phyloP scores from a whole-genome alignment of 73 alveolate species.

The Stentor roeselii region DNA sequence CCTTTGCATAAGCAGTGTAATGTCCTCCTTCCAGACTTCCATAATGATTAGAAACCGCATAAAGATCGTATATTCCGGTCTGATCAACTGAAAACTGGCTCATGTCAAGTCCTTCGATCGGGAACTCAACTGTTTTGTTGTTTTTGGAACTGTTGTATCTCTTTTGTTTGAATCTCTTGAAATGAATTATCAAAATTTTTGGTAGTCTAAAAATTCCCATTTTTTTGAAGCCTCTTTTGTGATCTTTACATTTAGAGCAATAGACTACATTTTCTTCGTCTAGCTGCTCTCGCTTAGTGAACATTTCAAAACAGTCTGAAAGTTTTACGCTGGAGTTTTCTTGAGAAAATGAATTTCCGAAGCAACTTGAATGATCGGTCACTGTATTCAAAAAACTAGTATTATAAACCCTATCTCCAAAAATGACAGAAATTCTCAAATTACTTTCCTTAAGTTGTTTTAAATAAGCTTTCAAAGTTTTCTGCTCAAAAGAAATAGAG shows the following conservation, averaged over 20 bases:
- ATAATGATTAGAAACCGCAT: constrained; percentile 80
- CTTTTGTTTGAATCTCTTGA: constrained; percentile 75
- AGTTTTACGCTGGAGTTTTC: not conserved
- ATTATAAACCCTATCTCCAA: not conserved
- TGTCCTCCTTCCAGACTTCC: constrained; percentile 80
- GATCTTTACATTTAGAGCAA: constrained; percentile 82
- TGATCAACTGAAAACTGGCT: constrained; percentile 28
- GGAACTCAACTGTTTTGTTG: constrained; percentile 62
- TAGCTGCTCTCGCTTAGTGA: constrained; percentile 50
- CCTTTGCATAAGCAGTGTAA: constrained; percentile 70
- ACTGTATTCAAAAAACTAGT: not conserved
- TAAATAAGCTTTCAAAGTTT: too few relatives aligned
- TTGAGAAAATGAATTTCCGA: not conserved
- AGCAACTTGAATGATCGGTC: not conserved
- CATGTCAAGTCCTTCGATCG: constrained; percentile 46
- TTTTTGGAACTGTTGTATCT: constrained; percentile 53
- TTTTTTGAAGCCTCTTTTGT: constrained; percentile 62
- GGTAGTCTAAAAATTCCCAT: constrained; percentile 90
- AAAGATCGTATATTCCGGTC: constrained; percentile 62
- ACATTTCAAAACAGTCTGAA: constrained; percentile 7
- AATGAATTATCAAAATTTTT: constrained; percentile 75
- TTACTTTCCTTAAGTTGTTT: not conserved
- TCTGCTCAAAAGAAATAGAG: not conserved
- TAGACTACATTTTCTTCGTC: constrained; percentile 77
- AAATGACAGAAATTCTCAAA: not conserved